phyloP scores from a whole-genome alignment of 352 stramenopile genomes.

The Aphanomyces cochlioides region DNA sequence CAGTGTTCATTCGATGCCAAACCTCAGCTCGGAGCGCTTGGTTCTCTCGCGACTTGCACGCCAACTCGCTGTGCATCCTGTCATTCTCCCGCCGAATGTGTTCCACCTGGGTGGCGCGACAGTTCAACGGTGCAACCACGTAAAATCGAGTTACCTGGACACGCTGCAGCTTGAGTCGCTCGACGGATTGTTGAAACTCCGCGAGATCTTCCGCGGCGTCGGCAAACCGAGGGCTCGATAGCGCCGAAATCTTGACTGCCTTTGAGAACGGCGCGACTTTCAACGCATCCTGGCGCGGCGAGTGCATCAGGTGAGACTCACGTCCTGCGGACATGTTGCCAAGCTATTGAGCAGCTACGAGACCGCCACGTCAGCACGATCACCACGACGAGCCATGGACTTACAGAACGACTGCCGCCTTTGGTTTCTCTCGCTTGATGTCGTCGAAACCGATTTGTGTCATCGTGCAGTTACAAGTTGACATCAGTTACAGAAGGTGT shows the following conservation, averaged over 20 bases:
- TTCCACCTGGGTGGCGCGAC: slow-evolving; percentile 4
- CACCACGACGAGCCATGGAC: too few relatives aligned
- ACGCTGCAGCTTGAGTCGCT: slow-evolving; percentile 28
- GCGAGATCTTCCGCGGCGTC: slow-evolving; percentile 21
- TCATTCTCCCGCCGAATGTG: slow-evolving; percentile 30
- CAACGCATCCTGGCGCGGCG: too few relatives aligned
- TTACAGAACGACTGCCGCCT: too few relatives aligned
- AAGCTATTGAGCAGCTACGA: too few relatives aligned
- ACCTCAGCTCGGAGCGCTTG: slow-evolving; percentile 10
- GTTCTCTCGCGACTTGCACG: neutral
- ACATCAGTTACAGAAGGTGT: too few relatives aligned
- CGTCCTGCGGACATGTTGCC: too few relatives aligned
- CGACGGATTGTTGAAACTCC: slow-evolving; percentile 29
- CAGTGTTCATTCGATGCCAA: neutral
- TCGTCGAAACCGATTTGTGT: too few relatives aligned
- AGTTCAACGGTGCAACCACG: too few relatives aligned
- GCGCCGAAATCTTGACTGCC: neutral
- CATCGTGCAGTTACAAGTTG: too few relatives aligned
- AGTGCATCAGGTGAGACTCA: too few relatives aligned
- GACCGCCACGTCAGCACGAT: too few relatives aligned
- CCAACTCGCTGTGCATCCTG: slow-evolving; percentile 12
- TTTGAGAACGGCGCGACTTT: neutral
- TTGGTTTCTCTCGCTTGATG: too few relatives aligned
- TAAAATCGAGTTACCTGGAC: slow-evolving; percentile 3
- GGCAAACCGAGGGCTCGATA: neutral